Evolutionary conservation across 2,329 filamentous ascomycete genomes (phyloP).

Genomic region (Rutstroemia sydowiana): DNA sequence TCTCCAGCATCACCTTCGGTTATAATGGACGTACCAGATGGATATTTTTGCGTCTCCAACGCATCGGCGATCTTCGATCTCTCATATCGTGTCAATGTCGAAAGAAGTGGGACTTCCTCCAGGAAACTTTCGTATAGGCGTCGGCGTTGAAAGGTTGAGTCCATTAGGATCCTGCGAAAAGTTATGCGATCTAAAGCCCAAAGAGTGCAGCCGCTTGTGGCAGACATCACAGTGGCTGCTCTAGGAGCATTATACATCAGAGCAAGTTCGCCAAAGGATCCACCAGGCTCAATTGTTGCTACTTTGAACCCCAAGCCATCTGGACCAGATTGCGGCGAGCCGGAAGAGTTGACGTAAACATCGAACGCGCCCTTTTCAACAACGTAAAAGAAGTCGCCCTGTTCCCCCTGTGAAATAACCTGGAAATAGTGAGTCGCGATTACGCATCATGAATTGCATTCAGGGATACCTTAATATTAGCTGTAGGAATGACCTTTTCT

Average conservation of each 20-base stretch:
- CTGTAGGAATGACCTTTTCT: conserved; percentile 91
- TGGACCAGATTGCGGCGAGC: conserved; percentile 68
- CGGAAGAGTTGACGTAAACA: conserved; percentile 76
- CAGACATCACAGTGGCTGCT: conserved; percentile 85
- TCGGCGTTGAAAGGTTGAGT: conserved; percentile 90
- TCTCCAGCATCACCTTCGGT: conserved; percentile 84
- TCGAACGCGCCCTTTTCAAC: conserved; percentile 89
- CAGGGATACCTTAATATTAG: conserved; percentile 60
- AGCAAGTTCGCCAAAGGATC: conserved; percentile 92
- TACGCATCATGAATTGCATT: not conserved
- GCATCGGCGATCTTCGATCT: conserved; percentile 96
- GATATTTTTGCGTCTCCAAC: conserved; percentile 82
- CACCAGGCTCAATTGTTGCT: conserved; percentile 73
- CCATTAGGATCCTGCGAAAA: conserved; percentile 96
- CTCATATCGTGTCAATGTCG: conserved; percentile 81
- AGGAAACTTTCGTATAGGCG: conserved; percentile 97
- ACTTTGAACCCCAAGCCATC: conserved; percentile 82
- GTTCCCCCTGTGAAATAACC: conserved; percentile 92
- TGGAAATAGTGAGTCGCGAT: conserved; percentile 33
- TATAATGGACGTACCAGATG: conserved; percentile 76
- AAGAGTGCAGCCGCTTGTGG: conserved; percentile 68
- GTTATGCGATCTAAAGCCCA: conserved; percentile 95
- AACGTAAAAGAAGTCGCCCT: conserved; percentile 96
- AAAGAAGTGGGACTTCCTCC: conserved; percentile 82
- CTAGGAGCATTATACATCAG: conserved; percentile 98